Evolutionary conservation across 495 filamentous ascomycete species (phyloP), one percentile per base, ranked within the genome.

Genomic region (Halenospora varia): DNA sequence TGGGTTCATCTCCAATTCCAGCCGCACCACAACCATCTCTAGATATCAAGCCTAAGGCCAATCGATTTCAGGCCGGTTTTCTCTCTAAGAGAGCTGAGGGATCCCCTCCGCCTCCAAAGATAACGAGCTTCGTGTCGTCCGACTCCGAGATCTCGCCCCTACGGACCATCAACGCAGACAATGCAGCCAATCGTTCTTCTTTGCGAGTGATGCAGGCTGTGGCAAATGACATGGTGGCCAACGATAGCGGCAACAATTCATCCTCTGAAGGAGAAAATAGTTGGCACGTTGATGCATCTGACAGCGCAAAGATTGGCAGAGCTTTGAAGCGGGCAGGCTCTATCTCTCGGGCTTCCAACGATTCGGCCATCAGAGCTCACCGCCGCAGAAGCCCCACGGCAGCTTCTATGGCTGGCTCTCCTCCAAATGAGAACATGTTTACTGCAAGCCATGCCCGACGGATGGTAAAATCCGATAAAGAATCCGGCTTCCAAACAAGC

Each of bases 1-100:
- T 74, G n/a, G 77, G 78, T 55, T 83, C 83, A 2, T 87, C 83
- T 49, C 82, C 82, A 15, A 69, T 83, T 25, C 77, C 75, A 4
- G 57, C 71, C 15, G 71, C 74, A 25, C 77, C 78, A 35, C 59
- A 77, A 19, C 24, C 72, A 8, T 82, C 82, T 10, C 68, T 82
- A 11, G 74, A 84, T 26, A 63, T 73, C 22, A 62, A 72, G 51
- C 67, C 77, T 62, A 92, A 88, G 63, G 82, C 80, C 53, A 92
- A 83, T 70, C 81, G 94, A 29, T 96, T 98, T 77, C 89, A 96
- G 66, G 79, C 92, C 26, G 94, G 94, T 23, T 96, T 96, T 69
- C 75, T 97, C 51, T 85, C 88, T 18, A 96, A 96, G 75, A 71
- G 63, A 61, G 61, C 70, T 1, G 74, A 80, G 55, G 84, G 81